phyloP scores from a whole-genome alignment of 2,329 filamentous ascomycete genomes.

The Orbilia brochopaga region DNA sequence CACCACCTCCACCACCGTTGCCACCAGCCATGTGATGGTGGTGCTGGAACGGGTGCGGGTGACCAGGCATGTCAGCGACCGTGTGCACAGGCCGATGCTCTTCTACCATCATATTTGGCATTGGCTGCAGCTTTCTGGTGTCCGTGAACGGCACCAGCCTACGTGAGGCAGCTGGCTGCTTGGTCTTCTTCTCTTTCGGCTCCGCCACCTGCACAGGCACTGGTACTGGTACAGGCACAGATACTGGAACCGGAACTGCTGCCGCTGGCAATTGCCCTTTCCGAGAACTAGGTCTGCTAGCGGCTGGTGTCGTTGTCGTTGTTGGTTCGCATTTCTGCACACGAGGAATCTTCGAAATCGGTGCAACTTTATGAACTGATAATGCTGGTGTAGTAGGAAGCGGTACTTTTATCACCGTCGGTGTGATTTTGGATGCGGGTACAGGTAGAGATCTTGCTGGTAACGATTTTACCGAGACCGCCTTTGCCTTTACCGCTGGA shows the following conservation, averaged over 20 bases:
- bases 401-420: no score
- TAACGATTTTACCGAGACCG: not conserved
- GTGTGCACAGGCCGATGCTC: slow-evolving; percentile 17
- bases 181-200: slow-evolving; percentile 9
- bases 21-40: slow-evolving; percentile 6
- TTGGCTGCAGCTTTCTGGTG: slow-evolving; percentile 24
- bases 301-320: slow-evolving; percentile 5
- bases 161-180: slow-evolving; percentile 12
- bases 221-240: no score
- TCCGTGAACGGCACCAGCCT: slow-evolving; percentile 37
- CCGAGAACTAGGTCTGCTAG: slow-evolving; percentile 1
- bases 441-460: slow-evolving; percentile 6
- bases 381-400: no score
- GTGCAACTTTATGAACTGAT: slow-evolving; percentile 5
- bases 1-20: not conserved
- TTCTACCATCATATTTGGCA: slow-evolving; percentile 44
- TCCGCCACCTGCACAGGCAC: no score
- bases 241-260: not conserved
- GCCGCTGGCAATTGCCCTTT: slow-evolving; percentile 9
- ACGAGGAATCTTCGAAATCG: not conserved
- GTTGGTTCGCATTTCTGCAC: slow-evolving; percentile 22
- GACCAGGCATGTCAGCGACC: slow-evolving; percentile 12
- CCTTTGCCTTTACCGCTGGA: not conserved
- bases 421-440: not conserved
- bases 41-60: slow-evolving; percentile 21